Evolutionary conservation across 1,284 basidiomycete species (phyloP), one percentile per base, ranked within the genome.

Genomic region (Takashimella koratensis): DNA sequence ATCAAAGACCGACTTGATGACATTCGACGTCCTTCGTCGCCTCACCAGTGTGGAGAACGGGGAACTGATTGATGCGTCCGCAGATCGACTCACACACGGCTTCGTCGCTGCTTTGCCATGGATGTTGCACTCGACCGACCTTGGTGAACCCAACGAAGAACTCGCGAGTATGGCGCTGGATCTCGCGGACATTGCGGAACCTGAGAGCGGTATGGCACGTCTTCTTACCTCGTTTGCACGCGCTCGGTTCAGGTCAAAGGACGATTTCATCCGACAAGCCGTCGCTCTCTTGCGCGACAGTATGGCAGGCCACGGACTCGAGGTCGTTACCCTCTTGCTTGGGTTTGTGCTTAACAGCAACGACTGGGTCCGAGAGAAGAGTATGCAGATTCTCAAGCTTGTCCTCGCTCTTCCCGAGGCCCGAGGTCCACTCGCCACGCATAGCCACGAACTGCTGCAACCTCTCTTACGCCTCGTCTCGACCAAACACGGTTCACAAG

Each of bases 201-300:
- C 51, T 1, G 30, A 36, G 8, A 36, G 30, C 16, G 30, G 30
- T 8, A 36, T 36, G 30, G 59, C 84, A 54, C 86, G 90, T 27
- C 87, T 97, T 63, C 88, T 95, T 82, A 86, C 82, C 2, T 94
- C 90, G 5, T 93, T 95, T 60, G 84, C 89, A 41, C 90, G 89
- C 73, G 80, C 81, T 21, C 87, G 90, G 43, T 97, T 97, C 80
- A 82, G 93, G 43, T 91, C 91, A 2, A 88, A 88, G 69, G 94
- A 97, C 53, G 93, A 97, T 73, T 92, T 97, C 73, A 82, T 95
- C 54, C 85, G 91, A 2, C 92, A 97, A 70, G 92, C 91, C 0
- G 86, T 91, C 19, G 80, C 84, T 2, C 86, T 88, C 61, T 80
- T 97, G 42, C 84, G 90, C 25, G 90, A 94, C 65, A 93, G 87